Percentiles rank a stretch among this genome's conserved stretches.
Conservation (phyloP, 208 protist genomes). For the Vickermania ingenoplastis region DNA sequence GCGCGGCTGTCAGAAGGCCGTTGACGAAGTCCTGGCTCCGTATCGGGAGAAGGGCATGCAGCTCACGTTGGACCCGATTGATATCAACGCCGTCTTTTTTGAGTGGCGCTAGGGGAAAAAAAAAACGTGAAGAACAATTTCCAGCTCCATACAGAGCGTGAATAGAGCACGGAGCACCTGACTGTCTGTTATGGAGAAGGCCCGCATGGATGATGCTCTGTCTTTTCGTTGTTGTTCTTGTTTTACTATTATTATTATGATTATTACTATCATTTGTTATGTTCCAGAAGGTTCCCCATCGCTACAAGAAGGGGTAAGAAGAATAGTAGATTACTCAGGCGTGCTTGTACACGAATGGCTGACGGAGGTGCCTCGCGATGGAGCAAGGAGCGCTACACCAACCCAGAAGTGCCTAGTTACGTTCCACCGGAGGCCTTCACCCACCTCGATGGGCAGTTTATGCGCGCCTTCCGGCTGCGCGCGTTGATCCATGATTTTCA, state of each 20-base stretch:
- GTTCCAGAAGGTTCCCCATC: no score
- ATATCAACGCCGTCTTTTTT: conserved; percentile 57
- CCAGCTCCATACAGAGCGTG: no score
- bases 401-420: conserved; percentile 75
- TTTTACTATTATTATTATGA: no score
- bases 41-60: conserved; percentile 2
- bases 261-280: no score
- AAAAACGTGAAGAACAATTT: background rate
- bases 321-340: no score
- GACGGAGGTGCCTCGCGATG: conserved; percentile 65
- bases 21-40: conserved; percentile 38
- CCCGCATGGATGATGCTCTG: no score
- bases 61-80: conserved; percentile 20
- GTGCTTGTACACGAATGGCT: no score
- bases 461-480: conserved; percentile 72
- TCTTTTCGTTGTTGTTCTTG: no score
- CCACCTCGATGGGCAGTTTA: conserved; percentile 73
- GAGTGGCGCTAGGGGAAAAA: conserved; percentile 3
- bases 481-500: conserved; percentile 66
- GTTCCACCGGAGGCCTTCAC: conserved; percentile 74
- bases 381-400: conserved; percentile 74
- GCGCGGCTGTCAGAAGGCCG: conserved; percentile 41
- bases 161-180: no score
- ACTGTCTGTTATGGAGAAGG: no score
- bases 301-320: no score